phyloP scores from a whole-genome alignment of 1,284 basidiomycete genomes.

The Amylostereum chailletii region DNA sequence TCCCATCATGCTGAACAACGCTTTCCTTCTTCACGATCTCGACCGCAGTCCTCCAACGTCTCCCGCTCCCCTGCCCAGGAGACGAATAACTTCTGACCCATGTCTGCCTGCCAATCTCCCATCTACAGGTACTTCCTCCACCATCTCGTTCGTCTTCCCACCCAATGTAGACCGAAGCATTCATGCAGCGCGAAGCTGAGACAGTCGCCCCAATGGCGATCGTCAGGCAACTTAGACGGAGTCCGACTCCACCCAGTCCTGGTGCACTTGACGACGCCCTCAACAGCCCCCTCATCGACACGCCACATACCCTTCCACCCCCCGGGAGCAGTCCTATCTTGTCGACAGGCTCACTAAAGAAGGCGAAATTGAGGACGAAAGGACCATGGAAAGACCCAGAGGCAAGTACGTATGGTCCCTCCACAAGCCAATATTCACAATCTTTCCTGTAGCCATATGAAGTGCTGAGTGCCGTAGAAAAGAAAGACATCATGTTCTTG shows the following conservation, averaged over 20 bases:
- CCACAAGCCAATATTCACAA: not conserved
- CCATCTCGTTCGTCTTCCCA: not conserved
- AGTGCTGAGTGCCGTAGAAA: conserved; percentile 65
- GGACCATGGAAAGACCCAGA: conserved; percentile 52
- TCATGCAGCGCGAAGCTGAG: conserved; percentile 61
- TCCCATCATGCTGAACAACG: conserved; percentile 46
- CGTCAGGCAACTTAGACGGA: conserved; percentile 35
- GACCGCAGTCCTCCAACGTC: conserved; percentile 11
- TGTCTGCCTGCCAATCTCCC: conserved; percentile 65
- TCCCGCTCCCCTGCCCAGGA: conserved; percentile 15
- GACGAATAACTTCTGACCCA: conserved; percentile 36
- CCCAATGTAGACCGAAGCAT: conserved; percentile 35
- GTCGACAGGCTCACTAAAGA: not conserved
- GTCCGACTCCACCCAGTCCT: conserved; percentile 25
- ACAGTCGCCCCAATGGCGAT: conserved; percentile 43
- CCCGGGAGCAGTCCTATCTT: not conserved
- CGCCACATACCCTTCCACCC: not conserved
- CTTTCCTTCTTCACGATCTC: conserved; percentile 32
- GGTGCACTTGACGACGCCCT: conserved; percentile 11
- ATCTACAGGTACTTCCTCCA: conserved; percentile 38
- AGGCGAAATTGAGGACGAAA: conserved; percentile 6
- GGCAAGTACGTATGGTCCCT: conserved; percentile 24
- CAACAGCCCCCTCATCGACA: conserved; percentile 8
- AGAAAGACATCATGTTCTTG: conserved; percentile 63
- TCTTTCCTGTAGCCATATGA: conserved; percentile 52